Conservation (phyloP, 176 grass and related monocot genomes). For the Triticum aestivum region IWGSC_CS_RefSeq_v2.1 NC_057814.1:504820785-504821284, state of each 20-base stretch:
- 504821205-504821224: not conserved
- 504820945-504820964: conserved; percentile 26
- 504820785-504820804: not conserved
- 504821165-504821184: not conserved
- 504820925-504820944: not conserved
- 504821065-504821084: not conserved
- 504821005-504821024: not conserved
- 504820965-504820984: not conserved
- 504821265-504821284: not conserved
- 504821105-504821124: not conserved
- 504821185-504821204: not conserved
- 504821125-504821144: not conserved
- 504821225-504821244: not conserved
- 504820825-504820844: not conserved
- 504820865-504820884: not conserved
- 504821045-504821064: not conserved
- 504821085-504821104: not conserved
- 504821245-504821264: not conserved
- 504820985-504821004: not conserved
- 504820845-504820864: not conserved
- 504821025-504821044: not conserved
- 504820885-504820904: not conserved
- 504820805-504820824: not conserved
- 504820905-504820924: not conserved
- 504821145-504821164: not conserved